A percentile compares a stretch with the other conserved stretches of the same genome.
Conservation (phyloP, 2,329 filamentous ascomycete genomes). For the Pyrenochaeta sp. region DNA sequence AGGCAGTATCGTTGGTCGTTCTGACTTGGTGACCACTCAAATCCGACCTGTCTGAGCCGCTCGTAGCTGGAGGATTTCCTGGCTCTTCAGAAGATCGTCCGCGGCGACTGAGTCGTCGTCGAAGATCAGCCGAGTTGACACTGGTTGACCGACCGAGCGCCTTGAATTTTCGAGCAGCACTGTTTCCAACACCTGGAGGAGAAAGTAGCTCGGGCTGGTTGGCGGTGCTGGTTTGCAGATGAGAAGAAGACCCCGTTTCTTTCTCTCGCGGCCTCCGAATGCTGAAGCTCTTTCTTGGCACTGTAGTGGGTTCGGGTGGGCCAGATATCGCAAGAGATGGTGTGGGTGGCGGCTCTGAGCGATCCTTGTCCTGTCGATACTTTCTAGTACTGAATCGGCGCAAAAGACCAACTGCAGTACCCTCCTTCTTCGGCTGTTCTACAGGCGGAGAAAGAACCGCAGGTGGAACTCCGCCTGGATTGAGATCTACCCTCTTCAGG, state of each 20-base stretch:
- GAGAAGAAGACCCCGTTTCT: conserved; percentile 57
- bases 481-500: conserved; percentile 70
- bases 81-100: conserved; percentile 62
- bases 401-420: conserved; percentile 81
- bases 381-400: conserved; percentile 90
- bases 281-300: conserved; percentile 86
- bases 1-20: conserved; percentile 58
- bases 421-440: conserved; percentile 77
- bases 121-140: conserved; percentile 85
- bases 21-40: conserved; percentile 54
- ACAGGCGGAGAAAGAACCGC: conserved; percentile 63
- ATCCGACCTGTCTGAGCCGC: conserved; percentile 79
- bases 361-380: conserved; percentile 59
- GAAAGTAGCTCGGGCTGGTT: conserved; percentile 81
- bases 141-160: conserved; percentile 86
- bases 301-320: conserved; percentile 68
- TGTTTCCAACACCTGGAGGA: conserved; percentile 67
- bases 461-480: conserved; percentile 56
- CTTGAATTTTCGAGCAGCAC: conserved; percentile 66
- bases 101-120: conserved; percentile 67
- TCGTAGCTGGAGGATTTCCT: conserved; percentile 73
- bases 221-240: conserved; percentile 61
- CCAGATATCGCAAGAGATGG: conserved; percentile 84
- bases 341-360: conserved; percentile 69
- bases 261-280: conserved; percentile 69